Base-by-base conservation (phyloP, 2,329 filamentous ascomycete genomes). In the Ophiostoma ips region DNA sequence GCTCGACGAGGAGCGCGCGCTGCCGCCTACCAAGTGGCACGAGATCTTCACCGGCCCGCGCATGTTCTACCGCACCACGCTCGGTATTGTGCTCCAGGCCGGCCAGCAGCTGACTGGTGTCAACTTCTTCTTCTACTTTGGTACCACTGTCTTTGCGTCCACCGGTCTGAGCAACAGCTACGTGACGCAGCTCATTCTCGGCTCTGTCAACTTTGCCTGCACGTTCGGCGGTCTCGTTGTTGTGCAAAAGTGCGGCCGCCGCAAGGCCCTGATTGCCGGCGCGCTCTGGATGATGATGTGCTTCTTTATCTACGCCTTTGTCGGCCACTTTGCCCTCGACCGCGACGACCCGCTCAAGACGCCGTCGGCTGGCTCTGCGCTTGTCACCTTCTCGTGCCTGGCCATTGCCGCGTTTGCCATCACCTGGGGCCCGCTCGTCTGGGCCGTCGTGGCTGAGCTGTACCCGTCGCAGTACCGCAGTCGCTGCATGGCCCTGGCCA, bases 391-490 rank as follows among this genome's bases (percentile, higher is more conserved):
- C 38, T 51, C 50, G 5, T 84, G 80, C 64, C 71, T 84, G 56
- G 84, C 80, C 64, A 85, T 86, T 62, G 83, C 83, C 81, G 40
- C 40, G 15, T 41, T 73, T 73, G 3, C 82, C 80, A 41, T 40
- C 13, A 41, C 47, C 2, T 86, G 81, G 81, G 81, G 81, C 1
- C 72, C 72, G 1, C 60, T 68, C 3, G 63, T 48, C 21, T 72
- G 71, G 71, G 70, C 74, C 24, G 72, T 78, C 15, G 76, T 71
- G 1, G 74, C 76, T 48, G 78, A 81, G 61, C 77, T 81, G 55
- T 81, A 72, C 63, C 77, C 77, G 2, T 69, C 81, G 41, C 77
- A 75, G 65, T 69, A 71, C 45, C 76, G 82, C 45, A 81, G 81
- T 15, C 75, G 75, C 58, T 75, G 72, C 5, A 74, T 86, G 57